Evolutionary conservation across 2,329 filamentous ascomycete species (phyloP), one percentile per base, ranked within the genome.

Genomic region (Cladophialophora immunda): DNA sequence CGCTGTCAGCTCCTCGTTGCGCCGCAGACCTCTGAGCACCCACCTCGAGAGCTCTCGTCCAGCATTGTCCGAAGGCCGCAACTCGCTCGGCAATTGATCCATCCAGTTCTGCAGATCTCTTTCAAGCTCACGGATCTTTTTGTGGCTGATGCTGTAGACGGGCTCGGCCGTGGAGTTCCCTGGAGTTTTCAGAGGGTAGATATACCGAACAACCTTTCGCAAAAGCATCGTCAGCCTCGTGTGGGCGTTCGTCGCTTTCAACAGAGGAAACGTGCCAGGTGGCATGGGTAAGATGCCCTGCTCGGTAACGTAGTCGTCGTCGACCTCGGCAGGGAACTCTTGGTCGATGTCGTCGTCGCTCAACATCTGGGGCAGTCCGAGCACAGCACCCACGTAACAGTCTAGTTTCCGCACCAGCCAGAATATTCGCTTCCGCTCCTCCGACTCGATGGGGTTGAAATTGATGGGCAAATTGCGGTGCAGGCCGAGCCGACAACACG

Each of bases 61-160:
- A 0, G 90, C 91, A 58, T 95, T 92, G 0, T 89, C 86, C 68
- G 92, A 93, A 1, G 93, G 93, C 68, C 91, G 90, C 79, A 97
- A 88, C 62, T 89, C 87, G 71, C 89, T 84, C 0, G 94, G 94
- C 29, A 99, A 77, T 65, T 84, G 81, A 61, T 88, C 86, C 78
- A 89, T 85, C 88, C 88, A 90, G 15, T 79, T 77, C 72, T 89
- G 86, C 60, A 90, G 78, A 73, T 89, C 87, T 62, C 84, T 81
- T 75, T 90, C 88, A 62, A 90, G 85, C 70, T 90, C 87, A 25
- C 86, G 82, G 45, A 90, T 89, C 70, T 86, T 85, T 2, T 86
- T 85, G 73, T 89, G 88, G 67, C 86, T 87, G 60, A 90, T 86
- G 57, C 86, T 84, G 74, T 90, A 89, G 8, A 85, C 85, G 67